A percentile compares a stretch with the other conserved stretches of the same genome.
Evolutionary conservation across 2,329 filamentous ascomycete species (phyloP).

Genomic region (Ophiosphaerella korrae): DNA sequence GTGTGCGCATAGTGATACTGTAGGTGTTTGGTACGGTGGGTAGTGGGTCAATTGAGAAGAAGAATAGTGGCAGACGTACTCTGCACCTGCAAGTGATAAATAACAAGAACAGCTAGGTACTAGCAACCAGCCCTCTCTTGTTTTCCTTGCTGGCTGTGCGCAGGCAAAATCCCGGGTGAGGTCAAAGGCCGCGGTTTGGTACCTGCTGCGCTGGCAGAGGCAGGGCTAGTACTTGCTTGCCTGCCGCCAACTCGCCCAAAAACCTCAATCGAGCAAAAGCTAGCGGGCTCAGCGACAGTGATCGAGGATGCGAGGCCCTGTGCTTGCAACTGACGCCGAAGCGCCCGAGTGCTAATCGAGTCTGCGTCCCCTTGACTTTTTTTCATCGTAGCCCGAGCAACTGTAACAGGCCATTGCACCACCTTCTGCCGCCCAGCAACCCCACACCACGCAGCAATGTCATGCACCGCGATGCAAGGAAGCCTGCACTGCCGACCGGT

Average conservation of each 20-base stretch:
- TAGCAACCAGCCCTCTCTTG: neutral
- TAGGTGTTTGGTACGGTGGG: neutral
- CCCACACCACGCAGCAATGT: neutral
- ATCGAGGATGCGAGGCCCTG: neutral
- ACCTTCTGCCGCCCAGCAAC: constrained; percentile 2
- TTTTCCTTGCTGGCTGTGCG: neutral
- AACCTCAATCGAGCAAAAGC: constrained; percentile 26
- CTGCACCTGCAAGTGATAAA: constrained; percentile 17
- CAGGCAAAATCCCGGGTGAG: constrained; percentile 7
- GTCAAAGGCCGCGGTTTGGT: constrained; percentile 25
- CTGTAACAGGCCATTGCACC: constrained; percentile 7
- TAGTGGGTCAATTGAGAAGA: constrained; percentile 20
- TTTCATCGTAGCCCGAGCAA: constrained; percentile 32
- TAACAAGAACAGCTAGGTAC: too few species aligned
- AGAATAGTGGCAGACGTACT: constrained; percentile 24
- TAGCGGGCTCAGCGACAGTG: constrained; percentile 16
- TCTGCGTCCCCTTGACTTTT: constrained; percentile 8
- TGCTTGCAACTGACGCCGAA: neutral
- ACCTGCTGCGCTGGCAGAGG: constrained; percentile 44
- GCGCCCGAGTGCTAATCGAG: constrained; percentile 19
- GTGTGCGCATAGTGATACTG: constrained; percentile 17
- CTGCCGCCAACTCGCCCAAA: constrained; percentile 31
- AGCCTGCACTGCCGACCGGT: neutral
- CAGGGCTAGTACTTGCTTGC: constrained; percentile 29
- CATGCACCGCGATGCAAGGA: neutral